Conservation (phyloP, 2,329 filamentous ascomycete genomes). For the Aureobasidium melanogenum region DNA sequence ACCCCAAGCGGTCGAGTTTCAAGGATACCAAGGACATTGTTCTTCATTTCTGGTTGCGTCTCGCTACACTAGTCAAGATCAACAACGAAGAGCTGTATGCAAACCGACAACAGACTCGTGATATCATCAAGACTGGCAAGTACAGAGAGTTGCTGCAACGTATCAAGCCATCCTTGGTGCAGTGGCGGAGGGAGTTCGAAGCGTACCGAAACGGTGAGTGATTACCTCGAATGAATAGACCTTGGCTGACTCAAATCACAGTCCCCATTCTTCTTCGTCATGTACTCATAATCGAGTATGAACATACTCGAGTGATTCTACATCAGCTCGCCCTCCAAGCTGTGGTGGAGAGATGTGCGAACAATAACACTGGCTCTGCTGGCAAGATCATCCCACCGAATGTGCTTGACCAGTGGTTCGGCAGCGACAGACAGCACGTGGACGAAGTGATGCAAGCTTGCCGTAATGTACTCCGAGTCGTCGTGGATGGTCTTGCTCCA, state of each 20-base stretch:
- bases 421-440: slow-evolving; percentile 53
- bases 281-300: slow-evolving; percentile 87
- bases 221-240: slow-evolving; percentile 17
- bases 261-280: slow-evolving; percentile 54
- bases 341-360: slow-evolving; percentile 86
- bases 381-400: slow-evolving; percentile 38
- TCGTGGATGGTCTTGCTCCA: slow-evolving; percentile 67
- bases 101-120: slow-evolving; percentile 77
- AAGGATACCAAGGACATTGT: slow-evolving; percentile 42
- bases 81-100: slow-evolving; percentile 84
- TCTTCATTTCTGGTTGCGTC: slow-evolving; percentile 83
- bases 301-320: slow-evolving; percentile 89
- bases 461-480: slow-evolving; percentile 65
- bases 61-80: slow-evolving; percentile 85
- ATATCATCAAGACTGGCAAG: slow-evolving; percentile 75
- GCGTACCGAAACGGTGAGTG: slow-evolving; percentile 47
- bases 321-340: slow-evolving; percentile 92
- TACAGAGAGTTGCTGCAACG: slow-evolving; percentile 75
- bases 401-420: slow-evolving; percentile 42
- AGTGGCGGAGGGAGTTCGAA: slow-evolving; percentile 78
- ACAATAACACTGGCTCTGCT: slow-evolving; percentile 27
- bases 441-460: slow-evolving; percentile 67
- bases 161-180: slow-evolving; percentile 66
- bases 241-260: slow-evolving; percentile 17
- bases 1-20: slow-evolving; percentile 15